Percentiles rank a stretch among this genome's conserved stretches.
phyloP scores from a whole-genome alignment of 2,329 filamentous ascomycete species.

The Plenodomus tracheiphilus region DNA sequence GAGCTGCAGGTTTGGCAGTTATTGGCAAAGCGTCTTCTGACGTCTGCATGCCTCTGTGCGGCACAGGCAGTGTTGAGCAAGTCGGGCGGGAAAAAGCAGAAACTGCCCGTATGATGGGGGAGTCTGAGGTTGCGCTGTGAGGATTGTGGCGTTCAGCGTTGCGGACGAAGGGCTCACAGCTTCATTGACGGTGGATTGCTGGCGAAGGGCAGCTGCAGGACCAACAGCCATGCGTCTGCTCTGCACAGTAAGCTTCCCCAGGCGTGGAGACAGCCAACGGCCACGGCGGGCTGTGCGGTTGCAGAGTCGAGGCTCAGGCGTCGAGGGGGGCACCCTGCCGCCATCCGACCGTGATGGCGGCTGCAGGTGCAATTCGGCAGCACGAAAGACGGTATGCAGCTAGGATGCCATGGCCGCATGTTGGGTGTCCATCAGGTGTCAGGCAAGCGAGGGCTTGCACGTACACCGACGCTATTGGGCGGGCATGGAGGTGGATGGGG shows the following conservation, averaged over 20 bases:
- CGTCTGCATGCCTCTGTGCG: conserved; percentile 1
- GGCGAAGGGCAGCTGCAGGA: too few species aligned
- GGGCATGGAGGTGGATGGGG: conserved; percentile 3
- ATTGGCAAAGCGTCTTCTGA: background rate
- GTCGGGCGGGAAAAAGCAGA: conserved; percentile 3
- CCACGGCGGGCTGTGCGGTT: background rate
- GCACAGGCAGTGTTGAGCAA: conserved; percentile 1
- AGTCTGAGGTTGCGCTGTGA: background rate
- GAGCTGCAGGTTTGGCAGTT: background rate
- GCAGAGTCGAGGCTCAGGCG: background rate
- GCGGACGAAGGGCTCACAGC: conserved; percentile 1
- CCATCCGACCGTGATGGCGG: conserved; percentile 2
- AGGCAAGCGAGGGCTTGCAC: too few species aligned
- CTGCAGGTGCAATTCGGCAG: conserved; percentile 1
- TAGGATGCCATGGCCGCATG: conserved; percentile 5
- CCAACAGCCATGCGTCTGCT: too few species aligned
- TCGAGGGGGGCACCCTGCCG: background rate
- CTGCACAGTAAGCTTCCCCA: background rate
- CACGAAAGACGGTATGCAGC: conserved; percentile 7
- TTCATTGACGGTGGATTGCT: too few species aligned
- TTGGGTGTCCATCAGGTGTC: too few species aligned
- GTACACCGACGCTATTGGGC: conserved; percentile 6
- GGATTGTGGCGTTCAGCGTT: conserved; percentile 4
- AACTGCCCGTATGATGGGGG: background rate
- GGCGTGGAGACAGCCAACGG: background rate